A percentile compares a stretch with the other conserved stretches of the same genome.
Evolutionary conservation across 1,284 basidiomycete species (phyloP).

Genomic region (Rhodotorula glutinis): DNA sequence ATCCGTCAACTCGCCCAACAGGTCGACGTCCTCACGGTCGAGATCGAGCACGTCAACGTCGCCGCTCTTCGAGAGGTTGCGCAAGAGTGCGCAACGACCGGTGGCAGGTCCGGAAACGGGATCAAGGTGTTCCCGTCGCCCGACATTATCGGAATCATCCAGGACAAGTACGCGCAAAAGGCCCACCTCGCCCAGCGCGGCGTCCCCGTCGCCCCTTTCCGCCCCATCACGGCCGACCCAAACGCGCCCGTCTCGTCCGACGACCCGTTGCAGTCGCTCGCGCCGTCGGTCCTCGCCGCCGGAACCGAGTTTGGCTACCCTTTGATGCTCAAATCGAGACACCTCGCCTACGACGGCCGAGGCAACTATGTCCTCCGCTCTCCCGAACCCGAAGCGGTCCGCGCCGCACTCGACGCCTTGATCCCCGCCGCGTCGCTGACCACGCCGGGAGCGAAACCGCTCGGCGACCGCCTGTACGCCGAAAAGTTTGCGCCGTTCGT

Average conservation of each 20-base stretch:
- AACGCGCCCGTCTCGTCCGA: constrained; percentile 33
- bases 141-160: constrained; percentile 79
- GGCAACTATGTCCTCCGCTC: constrained; percentile 79
- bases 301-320: constrained; percentile 70
- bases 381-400: constrained; percentile 58
- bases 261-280: constrained; percentile 48
- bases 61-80: constrained; percentile 68
- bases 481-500: constrained; percentile 90
- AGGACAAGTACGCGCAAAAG: constrained; percentile 94
- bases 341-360: constrained; percentile 91
- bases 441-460: constrained; percentile 47
- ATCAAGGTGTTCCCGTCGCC: constrained; percentile 81
- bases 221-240: constrained; percentile 32
- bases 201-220: constrained; percentile 72
- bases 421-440: constrained; percentile 29
- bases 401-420: constrained; percentile 61
- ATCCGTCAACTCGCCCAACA: constrained; percentile 75
- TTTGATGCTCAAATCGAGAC: constrained; percentile 93
- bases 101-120: constrained; percentile 41
- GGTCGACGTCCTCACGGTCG: constrained; percentile 88
- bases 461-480: constrained; percentile 76
- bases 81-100: constrained; percentile 48
- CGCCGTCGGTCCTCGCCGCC: constrained; percentile 59
- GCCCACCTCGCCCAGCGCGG: constrained; percentile 61
- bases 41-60: constrained; percentile 96